Evolutionary conservation across 2,329 filamentous ascomycete species (phyloP).

Genomic region (Sclerotiophoma versabilis): DNA sequence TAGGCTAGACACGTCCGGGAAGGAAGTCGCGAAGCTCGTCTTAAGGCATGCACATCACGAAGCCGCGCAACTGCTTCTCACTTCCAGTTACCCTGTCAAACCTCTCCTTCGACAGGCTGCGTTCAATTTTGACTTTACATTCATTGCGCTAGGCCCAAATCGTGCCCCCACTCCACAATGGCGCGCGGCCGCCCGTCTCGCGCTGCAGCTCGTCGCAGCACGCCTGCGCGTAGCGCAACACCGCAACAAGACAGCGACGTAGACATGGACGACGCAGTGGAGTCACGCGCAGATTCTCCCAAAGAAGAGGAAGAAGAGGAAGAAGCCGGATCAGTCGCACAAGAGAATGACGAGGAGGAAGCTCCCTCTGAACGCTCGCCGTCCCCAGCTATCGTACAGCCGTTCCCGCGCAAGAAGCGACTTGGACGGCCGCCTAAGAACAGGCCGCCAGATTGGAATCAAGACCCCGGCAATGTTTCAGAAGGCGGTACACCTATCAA

Average conservation of each 20-base stretch:
- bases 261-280: conserved; percentile 43
- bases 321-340: conserved; percentile 58
- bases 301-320: conserved; percentile 60
- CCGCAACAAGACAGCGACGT: conserved; percentile 46
- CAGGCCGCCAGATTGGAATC: conserved; percentile 76
- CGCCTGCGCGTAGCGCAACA: conserved; percentile 45
- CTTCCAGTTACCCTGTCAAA: neutral
- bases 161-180: conserved; percentile 28
- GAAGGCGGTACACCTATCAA: conserved; percentile 59
- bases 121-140: neutral
- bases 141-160: neutral
- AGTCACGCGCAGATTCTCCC: conserved; percentile 47
- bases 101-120: neutral
- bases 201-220: conserved; percentile 50
- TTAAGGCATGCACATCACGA: conserved; percentile 7
- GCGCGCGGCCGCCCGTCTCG: conserved; percentile 48
- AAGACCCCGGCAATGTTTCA: conserved; percentile 57
- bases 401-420: conserved; percentile 73
- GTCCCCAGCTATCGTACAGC: conserved; percentile 58
- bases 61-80: neutral
- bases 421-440: conserved; percentile 89
- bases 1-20: conserved; percentile 18
- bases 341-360: conserved; percentile 48
- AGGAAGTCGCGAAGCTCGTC: conserved; percentile 24
- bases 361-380: conserved; percentile 55